phyloP scores from a whole-genome alignment of 2,329 filamentous ascomycete species.

The Periconia sp. region DNA sequence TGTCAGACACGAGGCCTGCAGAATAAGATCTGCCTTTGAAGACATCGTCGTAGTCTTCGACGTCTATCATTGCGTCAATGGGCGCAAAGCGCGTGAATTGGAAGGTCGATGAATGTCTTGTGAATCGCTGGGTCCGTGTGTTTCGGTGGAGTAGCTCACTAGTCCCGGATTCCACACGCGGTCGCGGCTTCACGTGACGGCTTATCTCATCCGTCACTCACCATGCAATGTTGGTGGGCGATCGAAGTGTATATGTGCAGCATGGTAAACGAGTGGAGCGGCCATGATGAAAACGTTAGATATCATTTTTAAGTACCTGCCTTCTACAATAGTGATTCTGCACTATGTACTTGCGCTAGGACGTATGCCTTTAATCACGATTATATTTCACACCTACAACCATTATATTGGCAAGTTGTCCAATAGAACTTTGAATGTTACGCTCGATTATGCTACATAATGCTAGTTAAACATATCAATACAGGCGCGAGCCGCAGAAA shows the following conservation, averaged over 20 bases:
- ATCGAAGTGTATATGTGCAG: background rate
- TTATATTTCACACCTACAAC: no score
- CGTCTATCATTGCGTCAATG: conserved; percentile 58
- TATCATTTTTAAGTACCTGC: no score
- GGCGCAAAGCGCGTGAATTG: background rate
- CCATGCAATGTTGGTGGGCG: background rate
- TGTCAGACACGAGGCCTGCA: conserved; percentile 52
- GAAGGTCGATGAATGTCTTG: background rate
- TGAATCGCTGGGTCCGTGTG: background rate
- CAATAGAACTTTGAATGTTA: background rate
- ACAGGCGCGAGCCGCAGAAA: background rate
- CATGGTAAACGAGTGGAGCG: no score
- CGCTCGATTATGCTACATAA: background rate
- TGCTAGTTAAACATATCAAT: background rate
- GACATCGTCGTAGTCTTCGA: conserved; percentile 67
- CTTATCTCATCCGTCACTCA: conserved; percentile 2
- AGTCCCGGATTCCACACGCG: background rate
- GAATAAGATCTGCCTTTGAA: conserved; percentile 52
- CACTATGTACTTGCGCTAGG: no score
- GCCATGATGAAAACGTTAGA: no score
- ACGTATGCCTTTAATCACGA: no score
- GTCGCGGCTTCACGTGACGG: conserved; percentile 5
- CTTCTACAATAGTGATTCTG: no score
- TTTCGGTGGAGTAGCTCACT: background rate
- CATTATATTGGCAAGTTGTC: background rate